phyloP scores from a whole-genome alignment of 768 basidiomycete species.

The Suillus hirtellus region DNA sequence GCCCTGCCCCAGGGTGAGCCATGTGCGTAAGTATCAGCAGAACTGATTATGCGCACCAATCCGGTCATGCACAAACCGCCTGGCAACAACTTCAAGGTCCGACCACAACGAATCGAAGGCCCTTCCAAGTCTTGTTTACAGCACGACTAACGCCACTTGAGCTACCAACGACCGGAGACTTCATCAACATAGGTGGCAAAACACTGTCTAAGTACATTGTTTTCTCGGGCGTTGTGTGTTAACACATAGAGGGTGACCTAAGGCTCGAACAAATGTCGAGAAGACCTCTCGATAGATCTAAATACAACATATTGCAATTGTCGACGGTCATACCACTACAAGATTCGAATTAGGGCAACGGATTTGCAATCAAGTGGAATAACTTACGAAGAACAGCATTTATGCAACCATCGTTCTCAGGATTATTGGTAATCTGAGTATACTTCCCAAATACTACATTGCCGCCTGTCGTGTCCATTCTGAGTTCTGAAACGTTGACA shows the following conservation, averaged over 20 bases:
- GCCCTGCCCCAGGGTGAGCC: too few species aligned
- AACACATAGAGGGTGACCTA: too few species aligned
- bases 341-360: not conserved
- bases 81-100: too few species aligned
- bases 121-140: not conserved
- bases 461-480: constrained; percentile 95
- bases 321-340: constrained; percentile 2
- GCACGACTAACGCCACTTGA: not conserved
- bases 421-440: constrained; percentile 92
- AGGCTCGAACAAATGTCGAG: not conserved
- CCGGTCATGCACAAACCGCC: too few species aligned
- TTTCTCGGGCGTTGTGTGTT: not conserved
- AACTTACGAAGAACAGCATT: constrained; percentile 88
- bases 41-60: too few species aligned
- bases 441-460: constrained; percentile 95
- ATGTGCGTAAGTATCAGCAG: too few species aligned
- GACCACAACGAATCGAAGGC: constrained; percentile 20
- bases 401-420: constrained; percentile 95
- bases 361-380: not conserved
- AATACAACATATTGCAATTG: not conserved
- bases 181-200: too few species aligned
- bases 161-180: not conserved
- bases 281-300: not conserved
- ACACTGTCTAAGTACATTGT: too few species aligned
- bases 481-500: constrained; percentile 98